Evolutionary conservation across 441 rosid species (phyloP), one percentile per base, ranked within the genome.

Genomic region (Euphorbia celastroides): DNA sequence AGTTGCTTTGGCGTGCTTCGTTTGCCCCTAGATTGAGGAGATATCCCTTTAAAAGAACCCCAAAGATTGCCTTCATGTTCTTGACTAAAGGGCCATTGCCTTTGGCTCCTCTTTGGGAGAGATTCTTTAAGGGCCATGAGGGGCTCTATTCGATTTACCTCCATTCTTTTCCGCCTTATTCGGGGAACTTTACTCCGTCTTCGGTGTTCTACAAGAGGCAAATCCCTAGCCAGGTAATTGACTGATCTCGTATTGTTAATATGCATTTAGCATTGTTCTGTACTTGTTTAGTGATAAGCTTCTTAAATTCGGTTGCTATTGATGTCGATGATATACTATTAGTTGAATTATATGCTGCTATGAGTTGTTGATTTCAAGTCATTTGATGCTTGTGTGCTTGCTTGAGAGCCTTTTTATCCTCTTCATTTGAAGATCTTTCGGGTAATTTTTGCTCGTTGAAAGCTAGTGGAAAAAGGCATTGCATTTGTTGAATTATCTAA

Each of bases 1-100:
- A n/a, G n/a, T n/a, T n/a, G n/a, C n/a, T n/a, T n/a, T 93, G 99
- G 97, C 86, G 90, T 70, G 97, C 97, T 23, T 80, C 96, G 19
- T 83, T 89, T 22, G 83, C 76, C 75, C 95, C 99, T 17, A 78
- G 63, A 30, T 78, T 84, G 19, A 77, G 75, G 63, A 79, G 67
- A 12, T 85, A 89, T 54, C 99, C 97, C 2, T 93, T 87, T 67
- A 68, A 36, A 68, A 84, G 99, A 73, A 81, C 82, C 67, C 88
- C 93, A 0, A 93, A 91, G 90, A 73, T 93, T 73, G 99, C 96
- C n/a, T 91, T 91, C 66, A 88, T 93, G 99, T 93, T 93, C 83
- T 83, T 93, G 85, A 82, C 97, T 0, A 91, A 84, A 82, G 97
- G 97, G n/a, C 92, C 99, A 6, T 69, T 93, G 80, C 99, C 99